Base-by-base conservation (phyloP, 805 yeast genomes). In the Hermanozyma aechmeae region DNA sequence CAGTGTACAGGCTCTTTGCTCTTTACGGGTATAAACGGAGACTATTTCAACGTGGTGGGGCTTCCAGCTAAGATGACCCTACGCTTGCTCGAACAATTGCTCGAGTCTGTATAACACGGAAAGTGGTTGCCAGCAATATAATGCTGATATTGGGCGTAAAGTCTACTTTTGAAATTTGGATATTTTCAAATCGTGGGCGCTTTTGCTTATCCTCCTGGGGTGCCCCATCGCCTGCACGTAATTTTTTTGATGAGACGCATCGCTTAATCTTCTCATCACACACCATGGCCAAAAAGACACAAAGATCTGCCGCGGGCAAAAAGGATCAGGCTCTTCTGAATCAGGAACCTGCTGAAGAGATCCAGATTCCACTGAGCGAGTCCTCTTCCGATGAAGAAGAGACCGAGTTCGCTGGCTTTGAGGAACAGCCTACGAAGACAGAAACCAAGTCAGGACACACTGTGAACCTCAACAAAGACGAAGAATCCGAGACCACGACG, bases 41-140 rank as follows among this genome's bases (percentile, higher is more conserved):
- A 89, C 49, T 83, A 71, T 46, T 75, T 68, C 53, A 89, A 85
- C 48, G 81, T 84, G 10, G 89, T 89, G 3, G 98, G 98, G 0
- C 57, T 89, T 32, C 97, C 98, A 1, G 70, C 74, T n/a, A n/a
- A n/a, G n/a, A n/a, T n/a, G n/a, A n/a, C n/a, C n/a, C n/a, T n/a
- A n/a, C n/a, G n/a, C n/a, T n/a, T n/a, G n/a, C n/a, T n/a, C n/a
- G n/a, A n/a, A n/a, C n/a, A n/a, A n/a, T n/a, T n/a, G n/a, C n/a
- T n/a, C n/a, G n/a, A n/a, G n/a, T n/a, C n/a, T n/a, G n/a, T n/a
- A n/a, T n/a, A n/a, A n/a, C n/a, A n/a, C n/a, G n/a, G n/a, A n/a
- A n/a, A n/a, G n/a, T n/a, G n/a, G n/a, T n/a, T n/a, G n/a, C n/a
- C n/a, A n/a, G n/a, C n/a, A n/a, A n/a, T n/a, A n/a, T n/a, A n/a